Base-by-base conservation (phyloP, 768 basidiomycete genomes). In the Psilocybe sp. region DNA sequence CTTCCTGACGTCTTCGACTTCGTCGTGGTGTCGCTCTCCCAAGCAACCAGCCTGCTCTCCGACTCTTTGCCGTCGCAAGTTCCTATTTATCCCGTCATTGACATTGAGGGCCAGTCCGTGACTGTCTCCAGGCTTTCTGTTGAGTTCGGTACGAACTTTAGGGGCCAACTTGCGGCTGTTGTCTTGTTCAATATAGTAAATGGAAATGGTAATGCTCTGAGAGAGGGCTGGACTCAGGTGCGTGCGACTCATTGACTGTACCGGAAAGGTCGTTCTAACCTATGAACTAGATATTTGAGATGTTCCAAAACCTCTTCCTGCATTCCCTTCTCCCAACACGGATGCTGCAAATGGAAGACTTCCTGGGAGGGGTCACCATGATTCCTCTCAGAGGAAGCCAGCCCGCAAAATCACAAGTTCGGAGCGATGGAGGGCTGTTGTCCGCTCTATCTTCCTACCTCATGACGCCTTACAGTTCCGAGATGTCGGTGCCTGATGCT, bases 281-380 rank as follows among this genome's bases (percentile, higher is more conserved):
- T 44, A 42, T 31, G 15, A 19, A 6, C 40, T 49, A 97, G 89
- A 92, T 99, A 47, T 98, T 99, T 60, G 96, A 98, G 67, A 98
- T 98, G 86, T 95, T 96, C 70, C 89, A 95, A 62, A 97, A 94
- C 32, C 74, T 99, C 18, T 99, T 98, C 71, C 69, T 98, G 40
- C 90, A 98, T 64, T 95, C 95, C 14, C 75, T 98, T 19, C 74
- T 99, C 14, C 97, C 97, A 0, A 82, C 77, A 9, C 78, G 87
- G 44, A 90, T 99, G 88, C 72, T 97, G 10, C 92, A 96, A 65
- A 95, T 97, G 90, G 96, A 97, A 64, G 97, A 98, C 63, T 98
- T 99, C 72, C 79, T 98, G 8, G 93, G 93, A n/a, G 95, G 94
- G 13, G 82, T 86, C 31, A 89, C 92, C 6, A 87, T 85, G 74